Evolutionary conservation across 2,329 filamentous ascomycete species (phyloP).

Genomic region (Myriosclerotinia scirpicola): DNA sequence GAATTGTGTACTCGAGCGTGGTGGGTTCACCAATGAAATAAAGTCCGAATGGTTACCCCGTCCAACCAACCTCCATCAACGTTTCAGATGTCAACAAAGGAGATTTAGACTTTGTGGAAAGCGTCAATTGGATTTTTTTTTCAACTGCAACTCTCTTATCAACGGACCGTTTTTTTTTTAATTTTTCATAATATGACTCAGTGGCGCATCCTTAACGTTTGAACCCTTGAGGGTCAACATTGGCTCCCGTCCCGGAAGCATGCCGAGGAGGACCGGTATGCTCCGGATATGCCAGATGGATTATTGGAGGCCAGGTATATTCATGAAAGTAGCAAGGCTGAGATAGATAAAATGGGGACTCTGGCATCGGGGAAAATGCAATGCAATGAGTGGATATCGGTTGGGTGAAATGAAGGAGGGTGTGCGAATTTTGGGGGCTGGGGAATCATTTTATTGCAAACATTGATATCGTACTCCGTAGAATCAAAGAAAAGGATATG

Average conservation of each 20-base stretch:
- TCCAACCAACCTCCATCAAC: neutral
- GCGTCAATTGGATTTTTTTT: neutral
- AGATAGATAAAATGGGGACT: slow-evolving; percentile 10
- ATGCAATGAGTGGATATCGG: slow-evolving; percentile 16
- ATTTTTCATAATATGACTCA: neutral
- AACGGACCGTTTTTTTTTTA: slow-evolving; percentile 6
- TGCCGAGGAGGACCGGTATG: slow-evolving; percentile 9
- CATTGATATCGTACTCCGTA: neutral
- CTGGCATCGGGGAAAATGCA: slow-evolving; percentile 11
- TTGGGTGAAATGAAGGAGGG: slow-evolving; percentile 1
- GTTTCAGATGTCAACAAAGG: slow-evolving; percentile 11
- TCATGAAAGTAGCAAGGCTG: slow-evolving; percentile 7
- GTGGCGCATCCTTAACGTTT: neutral
- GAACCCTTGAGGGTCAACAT: slow-evolving; percentile 2
- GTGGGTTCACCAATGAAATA: slow-evolving; percentile 5
- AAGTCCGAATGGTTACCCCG: slow-evolving; percentile 3
- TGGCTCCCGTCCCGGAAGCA: slow-evolving; percentile 7
- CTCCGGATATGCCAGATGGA: neutral
- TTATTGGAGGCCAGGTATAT: neutral
- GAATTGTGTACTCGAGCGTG: neutral
- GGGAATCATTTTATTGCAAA: neutral
- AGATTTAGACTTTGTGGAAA: slow-evolving; percentile 5
- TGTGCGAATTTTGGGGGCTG: slow-evolving; percentile 15
- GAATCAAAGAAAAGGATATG: neutral
- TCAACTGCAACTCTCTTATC: neutral